Evolutionary conservation across 306 rosid species (phyloP), one percentile per base, ranked within the genome.

Genomic region (Cucumis hystrix): DNA sequence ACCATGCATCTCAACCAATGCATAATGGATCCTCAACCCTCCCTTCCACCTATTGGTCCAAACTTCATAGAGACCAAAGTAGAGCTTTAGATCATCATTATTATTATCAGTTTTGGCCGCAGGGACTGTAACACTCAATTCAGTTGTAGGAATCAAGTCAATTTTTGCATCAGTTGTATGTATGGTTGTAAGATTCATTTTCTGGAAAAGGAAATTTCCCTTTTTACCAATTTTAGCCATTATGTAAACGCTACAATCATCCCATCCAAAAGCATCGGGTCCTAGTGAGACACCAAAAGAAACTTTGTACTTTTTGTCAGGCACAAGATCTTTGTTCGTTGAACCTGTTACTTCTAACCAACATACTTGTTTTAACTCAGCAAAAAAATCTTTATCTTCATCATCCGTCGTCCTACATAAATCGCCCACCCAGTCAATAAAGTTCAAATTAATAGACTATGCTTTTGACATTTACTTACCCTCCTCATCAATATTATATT

Each of bases 261-360:
- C 55, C 98, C 98, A 93, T 47, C 98, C 98, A 56, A 91, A 93
- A 1, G 91, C 89, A 18, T 85, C 84, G 0, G 66, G 10, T 25
- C 79, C 79, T 7, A 90, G 33, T 2, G 21, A 58, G 33, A 91
- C 80, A 0, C 13, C 0, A 45, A 93, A 93, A 3, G 1, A 2
- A 6, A 91, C 63, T 0, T 0, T 4, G 18, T 87, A 94, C 0
- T 0, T 28, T 16, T 6, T 15, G 0, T 3, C 12, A 0, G 0
- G 0, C 0, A 0, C 0, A 2, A 21, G 0, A 0, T 23, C 5
- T 3, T 0, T 0, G 1, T 4, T 0, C 0, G 55, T 76, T 11
- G 63, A 3, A 1, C 89, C 87, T 0, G 93, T 87, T 60, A 94
- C 93, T 68, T 94, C 97, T 6, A 94, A 76, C 98, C 98, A 94